Percentiles rank a stretch among this genome's conserved stretches.
These are phyloP conservation scores for Erythrophleum ivorense DNA, from an alignment of 331 rosid species.

Conservation along the genomic window DNA sequence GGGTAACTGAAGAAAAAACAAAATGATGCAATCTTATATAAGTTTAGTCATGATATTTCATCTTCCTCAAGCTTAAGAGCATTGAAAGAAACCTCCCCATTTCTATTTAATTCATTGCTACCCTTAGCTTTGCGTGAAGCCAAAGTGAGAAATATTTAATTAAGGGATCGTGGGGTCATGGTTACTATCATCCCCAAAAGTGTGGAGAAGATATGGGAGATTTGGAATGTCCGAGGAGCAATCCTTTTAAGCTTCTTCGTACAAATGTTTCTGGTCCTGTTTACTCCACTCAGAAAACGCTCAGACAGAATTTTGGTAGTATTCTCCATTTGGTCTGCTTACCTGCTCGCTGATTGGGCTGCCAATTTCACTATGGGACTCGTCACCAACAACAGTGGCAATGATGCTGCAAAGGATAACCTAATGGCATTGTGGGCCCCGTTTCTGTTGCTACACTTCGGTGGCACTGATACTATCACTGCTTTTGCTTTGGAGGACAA, in stretches of 20 bases:
- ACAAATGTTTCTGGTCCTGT: background rate
- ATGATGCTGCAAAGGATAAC: background rate
- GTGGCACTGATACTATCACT: background rate
- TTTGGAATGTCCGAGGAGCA: background rate
- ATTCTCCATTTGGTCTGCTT: background rate
- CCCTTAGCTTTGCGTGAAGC: background rate
- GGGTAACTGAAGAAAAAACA: too few species aligned
- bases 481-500: background rate
- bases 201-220: background rate
- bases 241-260: background rate
- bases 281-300: background rate
- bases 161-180: background rate
- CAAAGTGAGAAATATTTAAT: background rate
- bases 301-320: background rate
- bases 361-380: background rate
- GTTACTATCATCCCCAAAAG: background rate
- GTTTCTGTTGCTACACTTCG: background rate
- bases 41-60: too few species aligned
- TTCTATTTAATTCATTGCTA: too few species aligned
- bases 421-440: background rate
- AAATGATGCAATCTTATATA: too few species aligned
- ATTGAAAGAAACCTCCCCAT: too few species aligned
- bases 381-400: background rate
- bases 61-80: too few species aligned
- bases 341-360: constrained; percentile 1